These are phyloP conservation scores for Trichoderma simmonsii DNA, from an alignment of 2,329 filamentous ascomycete species.

Conservation along the genomic window DNA sequence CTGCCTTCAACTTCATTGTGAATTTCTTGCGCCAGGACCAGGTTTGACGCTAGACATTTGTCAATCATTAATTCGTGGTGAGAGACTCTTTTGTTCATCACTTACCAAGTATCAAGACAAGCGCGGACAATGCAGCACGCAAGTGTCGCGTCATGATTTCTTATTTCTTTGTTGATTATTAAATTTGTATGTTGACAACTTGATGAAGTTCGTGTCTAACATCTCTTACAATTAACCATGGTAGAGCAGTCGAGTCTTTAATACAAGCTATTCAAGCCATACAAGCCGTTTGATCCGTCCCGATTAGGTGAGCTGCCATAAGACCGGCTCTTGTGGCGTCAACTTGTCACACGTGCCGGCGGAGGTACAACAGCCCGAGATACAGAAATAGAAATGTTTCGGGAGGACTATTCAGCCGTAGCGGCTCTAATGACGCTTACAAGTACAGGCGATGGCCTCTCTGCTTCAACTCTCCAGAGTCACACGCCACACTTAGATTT, in stretches of 20 bases:
- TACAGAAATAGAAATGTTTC: background rate
- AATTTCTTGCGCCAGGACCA: background rate
- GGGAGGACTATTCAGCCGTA: constrained; percentile 12
- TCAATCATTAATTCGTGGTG: background rate
- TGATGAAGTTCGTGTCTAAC: background rate
- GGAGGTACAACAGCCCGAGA: background rate
- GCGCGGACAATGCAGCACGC: background rate
- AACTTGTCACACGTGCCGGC: background rate
- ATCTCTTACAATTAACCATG: background rate
- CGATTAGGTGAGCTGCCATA: background rate
- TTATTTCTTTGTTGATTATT: background rate
- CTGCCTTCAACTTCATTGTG: background rate
- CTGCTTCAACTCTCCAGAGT: background rate
- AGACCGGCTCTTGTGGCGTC: background rate
- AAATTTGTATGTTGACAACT: background rate
- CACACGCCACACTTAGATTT: constrained; percentile 4
- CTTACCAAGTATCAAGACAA: background rate
- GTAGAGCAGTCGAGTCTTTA: background rate
- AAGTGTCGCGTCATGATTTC: background rate
- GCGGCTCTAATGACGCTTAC: background rate
- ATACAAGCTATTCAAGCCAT: background rate
- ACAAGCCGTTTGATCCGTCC: background rate
- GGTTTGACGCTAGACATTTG: background rate
- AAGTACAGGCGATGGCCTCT: background rate
- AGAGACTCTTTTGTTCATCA: background rate